These are phyloP conservation scores for Fusarium odoratissimum DNA, from an alignment of 2,329 filamentous ascomycete genomes.

Conservation along the genomic window DNA sequence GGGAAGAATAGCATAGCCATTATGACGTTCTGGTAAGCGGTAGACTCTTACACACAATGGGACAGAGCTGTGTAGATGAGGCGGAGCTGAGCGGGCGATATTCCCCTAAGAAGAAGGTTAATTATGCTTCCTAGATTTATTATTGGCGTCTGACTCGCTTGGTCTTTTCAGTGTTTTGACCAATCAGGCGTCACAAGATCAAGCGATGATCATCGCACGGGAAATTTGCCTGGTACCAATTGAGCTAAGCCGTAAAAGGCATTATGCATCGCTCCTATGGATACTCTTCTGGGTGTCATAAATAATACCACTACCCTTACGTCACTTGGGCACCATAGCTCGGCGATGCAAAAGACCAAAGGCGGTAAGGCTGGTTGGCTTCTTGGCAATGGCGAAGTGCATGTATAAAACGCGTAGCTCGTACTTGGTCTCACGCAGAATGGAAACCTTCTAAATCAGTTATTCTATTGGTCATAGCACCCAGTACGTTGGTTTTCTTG, in stretches of 20 bases:
- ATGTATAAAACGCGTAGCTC: neutral
- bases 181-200: rapidly evolving
- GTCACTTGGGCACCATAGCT: neutral
- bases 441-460: rapidly evolving
- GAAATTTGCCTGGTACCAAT: neutral
- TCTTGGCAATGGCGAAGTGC: neutral
- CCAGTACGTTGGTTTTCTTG: rapidly evolving
- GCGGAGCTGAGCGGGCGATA: neutral
- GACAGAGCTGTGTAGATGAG: neutral
- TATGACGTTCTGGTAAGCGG: neutral
- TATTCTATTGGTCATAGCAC: neutral
- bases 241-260: neutral
- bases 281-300: neutral
- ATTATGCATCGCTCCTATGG: neutral
- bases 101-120: neutral
- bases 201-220: neutral
- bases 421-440: neutral
- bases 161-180: rapidly evolving
- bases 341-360: neutral
- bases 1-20: neutral
- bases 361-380: neutral
- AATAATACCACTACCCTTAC: neutral
- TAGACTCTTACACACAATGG: neutral
- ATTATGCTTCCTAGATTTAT: neutral
- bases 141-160: neutral